These are phyloP conservation scores for Porpolomopsis calyptriformis DNA, from an alignment of 768 basidiomycete genomes.

Conservation along the genomic window DNA sequence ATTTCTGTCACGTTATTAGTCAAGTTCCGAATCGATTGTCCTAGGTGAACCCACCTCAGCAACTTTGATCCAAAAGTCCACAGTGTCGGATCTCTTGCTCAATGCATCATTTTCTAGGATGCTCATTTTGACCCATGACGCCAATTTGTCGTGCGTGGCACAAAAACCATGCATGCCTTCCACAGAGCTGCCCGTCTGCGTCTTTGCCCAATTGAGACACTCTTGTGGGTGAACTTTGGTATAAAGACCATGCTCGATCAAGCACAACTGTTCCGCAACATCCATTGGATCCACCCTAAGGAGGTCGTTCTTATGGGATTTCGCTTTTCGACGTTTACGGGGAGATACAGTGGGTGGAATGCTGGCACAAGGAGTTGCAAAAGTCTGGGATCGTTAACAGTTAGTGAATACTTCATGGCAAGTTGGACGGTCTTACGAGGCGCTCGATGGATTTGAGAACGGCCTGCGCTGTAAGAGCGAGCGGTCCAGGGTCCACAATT, in stretches of 20 bases:
- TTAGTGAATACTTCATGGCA: conserved; percentile 4
- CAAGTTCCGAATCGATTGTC: neutral
- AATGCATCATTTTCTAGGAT: conserved; percentile 42
- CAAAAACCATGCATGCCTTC: conserved; percentile 45
- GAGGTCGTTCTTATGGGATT: conserved; percentile 49
- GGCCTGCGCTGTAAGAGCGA: conserved; percentile 35
- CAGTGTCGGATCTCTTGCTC: conserved; percentile 43
- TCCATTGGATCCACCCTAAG: conserved; percentile 54
- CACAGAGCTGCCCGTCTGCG: conserved; percentile 25
- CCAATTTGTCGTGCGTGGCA: conserved; percentile 49
- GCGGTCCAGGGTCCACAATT: conserved; percentile 28
- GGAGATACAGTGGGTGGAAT: conserved; percentile 18
- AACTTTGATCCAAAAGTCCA: conserved; percentile 70
- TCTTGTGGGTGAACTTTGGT: conserved; percentile 60
- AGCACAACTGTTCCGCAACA: conserved; percentile 72
- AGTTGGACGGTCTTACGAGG: conserved; percentile 30
- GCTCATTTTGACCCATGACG: conserved; percentile 57
- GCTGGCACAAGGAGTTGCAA: conserved; percentile 20
- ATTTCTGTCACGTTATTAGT: conserved; percentile 38
- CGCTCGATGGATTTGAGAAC: conserved; percentile 45
- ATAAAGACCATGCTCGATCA: conserved; percentile 64
- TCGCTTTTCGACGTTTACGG: conserved; percentile 34
- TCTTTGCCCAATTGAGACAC: conserved; percentile 55
- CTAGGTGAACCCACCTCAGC: conserved; percentile 54
- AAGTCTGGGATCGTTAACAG: conserved; percentile 26